Evolutionary conservation across 805 yeast species (phyloP).

Genomic region (Candida hungchunana): DNA sequence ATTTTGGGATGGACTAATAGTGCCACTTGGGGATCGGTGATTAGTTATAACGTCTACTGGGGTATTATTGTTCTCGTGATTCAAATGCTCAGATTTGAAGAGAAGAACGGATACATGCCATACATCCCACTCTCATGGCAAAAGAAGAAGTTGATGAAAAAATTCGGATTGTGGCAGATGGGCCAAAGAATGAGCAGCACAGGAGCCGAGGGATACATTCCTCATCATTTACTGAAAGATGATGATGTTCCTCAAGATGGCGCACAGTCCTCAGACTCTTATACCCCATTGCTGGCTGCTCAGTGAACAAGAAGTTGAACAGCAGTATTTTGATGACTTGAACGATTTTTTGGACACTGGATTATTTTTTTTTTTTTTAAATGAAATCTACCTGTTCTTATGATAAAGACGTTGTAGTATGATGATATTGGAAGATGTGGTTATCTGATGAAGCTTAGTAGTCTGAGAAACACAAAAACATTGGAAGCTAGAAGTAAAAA

Average conservation of each 20-base stretch:
- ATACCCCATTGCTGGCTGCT: constrained; percentile 2
- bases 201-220: constrained; percentile 7
- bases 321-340: too few species aligned
- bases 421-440: too few species aligned
- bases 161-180: constrained; percentile 21
- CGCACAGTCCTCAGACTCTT: not conserved
- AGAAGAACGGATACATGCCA: constrained; percentile 55
- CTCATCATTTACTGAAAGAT: constrained; percentile 7
- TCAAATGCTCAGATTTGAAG: constrained; percentile 45
- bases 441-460: too few species aligned
- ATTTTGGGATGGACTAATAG: constrained; percentile 92
- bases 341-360: too few species aligned
- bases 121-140: constrained; percentile 60
- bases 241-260: not conserved
- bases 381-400: too few species aligned
- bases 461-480: not conserved
- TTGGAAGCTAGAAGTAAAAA: constrained; percentile 11
- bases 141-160: constrained; percentile 43
- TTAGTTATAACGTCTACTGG: constrained; percentile 75
- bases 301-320: too few species aligned
- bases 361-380: too few species aligned
- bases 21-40: constrained; percentile 85
- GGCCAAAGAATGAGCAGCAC: constrained; percentile 8
- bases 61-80: constrained; percentile 40
- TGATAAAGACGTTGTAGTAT: too few species aligned